Conservation (phyloP, 495 filamentous ascomycete genomes). For the Penicillium tannophilum region DNA sequence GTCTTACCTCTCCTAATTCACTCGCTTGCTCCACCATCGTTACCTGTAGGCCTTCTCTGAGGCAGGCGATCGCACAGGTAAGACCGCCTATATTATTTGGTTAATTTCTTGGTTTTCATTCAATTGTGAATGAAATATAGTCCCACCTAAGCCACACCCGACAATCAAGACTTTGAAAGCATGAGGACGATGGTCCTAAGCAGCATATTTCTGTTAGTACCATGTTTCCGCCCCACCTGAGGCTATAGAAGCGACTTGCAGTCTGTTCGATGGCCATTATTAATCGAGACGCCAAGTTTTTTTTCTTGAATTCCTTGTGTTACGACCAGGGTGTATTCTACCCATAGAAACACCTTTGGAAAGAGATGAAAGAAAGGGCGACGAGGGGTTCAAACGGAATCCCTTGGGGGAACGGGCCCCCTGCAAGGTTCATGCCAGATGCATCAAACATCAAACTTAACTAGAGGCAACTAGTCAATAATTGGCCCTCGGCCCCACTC, state of each 20-base stretch:
- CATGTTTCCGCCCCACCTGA: not conserved
- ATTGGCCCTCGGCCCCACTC: no score
- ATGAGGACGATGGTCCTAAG: not conserved
- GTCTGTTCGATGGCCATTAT: not conserved
- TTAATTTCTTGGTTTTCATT: not conserved
- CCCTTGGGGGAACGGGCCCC: not conserved
- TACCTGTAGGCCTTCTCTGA: slow-evolving; percentile 58
- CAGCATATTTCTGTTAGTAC: not conserved
- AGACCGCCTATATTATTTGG: slow-evolving; percentile 25
- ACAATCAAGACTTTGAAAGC: not conserved
- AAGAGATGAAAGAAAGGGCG: not conserved
- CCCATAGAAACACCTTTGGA: no score
- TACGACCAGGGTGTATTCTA: no score
- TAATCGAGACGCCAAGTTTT: not conserved
- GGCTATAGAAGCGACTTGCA: not conserved
- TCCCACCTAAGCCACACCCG: not conserved
- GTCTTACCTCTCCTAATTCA: slow-evolving; percentile 48
- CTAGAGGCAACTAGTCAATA: not conserved
- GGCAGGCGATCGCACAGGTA: slow-evolving; percentile 58
- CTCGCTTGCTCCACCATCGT: slow-evolving; percentile 57
- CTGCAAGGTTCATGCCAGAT: not conserved
- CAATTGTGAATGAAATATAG: not conserved
- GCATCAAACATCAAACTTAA: not conserved
- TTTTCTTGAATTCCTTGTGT: not conserved
- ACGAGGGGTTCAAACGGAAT: not conserved